Percentiles rank a stretch among this genome's conserved stretches.
phyloP scores from a whole-genome alignment of 129 eudicot species.

The Erigeron canadensis region DNA sequence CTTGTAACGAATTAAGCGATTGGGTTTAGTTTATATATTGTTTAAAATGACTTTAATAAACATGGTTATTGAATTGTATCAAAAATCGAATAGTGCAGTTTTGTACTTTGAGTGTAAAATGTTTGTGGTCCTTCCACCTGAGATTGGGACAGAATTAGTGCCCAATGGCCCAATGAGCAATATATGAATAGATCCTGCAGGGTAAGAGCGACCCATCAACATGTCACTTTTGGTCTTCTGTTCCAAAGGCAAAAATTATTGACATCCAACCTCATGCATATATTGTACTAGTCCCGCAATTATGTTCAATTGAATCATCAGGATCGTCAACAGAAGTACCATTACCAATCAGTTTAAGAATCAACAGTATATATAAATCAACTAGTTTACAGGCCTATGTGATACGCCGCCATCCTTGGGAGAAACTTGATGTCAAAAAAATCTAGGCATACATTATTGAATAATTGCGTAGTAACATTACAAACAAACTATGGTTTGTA shows the following conservation, averaged over 20 bases:
- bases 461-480: too few relatives aligned
- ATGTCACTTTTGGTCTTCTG: neutral
- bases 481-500: too few relatives aligned
- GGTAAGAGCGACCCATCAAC: constrained; percentile 6
- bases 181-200: neutral
- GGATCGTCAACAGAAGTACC: too few relatives aligned
- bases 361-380: too few relatives aligned
- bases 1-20: neutral
- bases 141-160: neutral
- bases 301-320: neutral
- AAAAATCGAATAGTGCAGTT: neutral
- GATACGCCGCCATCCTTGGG: too few relatives aligned
- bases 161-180: neutral
- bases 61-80: neutral
- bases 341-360: too few relatives aligned
- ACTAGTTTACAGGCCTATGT: too few relatives aligned
- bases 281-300: neutral
- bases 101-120: neutral
- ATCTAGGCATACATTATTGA: too few relatives aligned
- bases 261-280: neutral
- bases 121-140: constrained; percentile 9
- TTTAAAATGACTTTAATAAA: neutral
- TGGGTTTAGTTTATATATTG: neutral
- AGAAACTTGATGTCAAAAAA: too few relatives aligned
- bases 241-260: neutral